Evolutionary conservation across 257 asterid genomes (phyloP), one percentile per base, ranked within the genome.

Genomic region (Salvia hispanica): DNA sequence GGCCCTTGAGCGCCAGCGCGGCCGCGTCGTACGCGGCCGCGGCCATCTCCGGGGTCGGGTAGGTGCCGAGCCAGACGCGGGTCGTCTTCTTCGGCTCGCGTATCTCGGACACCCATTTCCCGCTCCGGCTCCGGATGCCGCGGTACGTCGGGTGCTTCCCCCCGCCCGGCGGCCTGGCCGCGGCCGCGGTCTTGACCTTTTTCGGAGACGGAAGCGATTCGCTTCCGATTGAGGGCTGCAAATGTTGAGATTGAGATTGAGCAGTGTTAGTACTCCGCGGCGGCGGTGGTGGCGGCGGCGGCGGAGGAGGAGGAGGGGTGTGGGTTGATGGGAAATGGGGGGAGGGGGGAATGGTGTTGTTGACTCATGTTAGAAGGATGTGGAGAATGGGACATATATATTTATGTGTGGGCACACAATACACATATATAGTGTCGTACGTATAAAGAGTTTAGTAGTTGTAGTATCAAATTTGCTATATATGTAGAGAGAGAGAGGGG

Each of bases 51-150:
- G 86, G 81, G 6, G 70, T 9, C 11, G 79, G 78, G 61, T 78
- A 81, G 2, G 86, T 81, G 34, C 86, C 86, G 0, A 81, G 75
- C 86, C 86, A 81, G 14, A 81, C 53, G 0, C 86, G 86, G 2
- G 66, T 72, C 0, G 81, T 73, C 57, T 81, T 81, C 18, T 69
- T 70, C 0, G 86, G 86, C 69, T 81, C 86, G 0, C 86, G 86
- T 53, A 81, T 81, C 76, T 81, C 86, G 45, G 86, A 78, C 0
- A 78, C 86, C 86, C 86, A 81, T 48, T 81, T 81, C n/a, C 83
- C 86, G 45, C 81, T 47, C 1, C 86, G 83, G 76, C 83, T 66
- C 56, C 86, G 55, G 14, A 81, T 81, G 9, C 86, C 86, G 2
- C 83, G 79, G 74, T 75, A 76, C 0, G 28, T 2, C 0, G 85